These are phyloP conservation scores for Colletotrichum australisinense DNA, from an alignment of 2,329 filamentous ascomycete genomes.

Conservation along the genomic window DNA sequence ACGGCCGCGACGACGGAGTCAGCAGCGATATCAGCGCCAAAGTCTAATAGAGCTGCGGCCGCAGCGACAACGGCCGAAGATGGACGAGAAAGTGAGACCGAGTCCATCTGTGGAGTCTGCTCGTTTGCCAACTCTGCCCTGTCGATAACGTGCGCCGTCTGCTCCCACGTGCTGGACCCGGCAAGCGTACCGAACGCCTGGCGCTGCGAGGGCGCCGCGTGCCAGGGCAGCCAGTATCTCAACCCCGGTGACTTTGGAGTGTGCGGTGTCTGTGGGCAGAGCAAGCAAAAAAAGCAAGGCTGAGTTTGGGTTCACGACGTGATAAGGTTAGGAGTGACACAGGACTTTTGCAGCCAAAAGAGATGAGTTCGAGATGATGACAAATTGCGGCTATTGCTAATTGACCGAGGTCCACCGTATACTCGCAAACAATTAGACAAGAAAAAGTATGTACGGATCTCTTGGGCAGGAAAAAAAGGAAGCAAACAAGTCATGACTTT, in stretches of 20 bases:
- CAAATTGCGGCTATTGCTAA: not conserved
- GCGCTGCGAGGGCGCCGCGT: conserved; percentile 69
- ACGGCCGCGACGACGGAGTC: conserved; percentile 14
- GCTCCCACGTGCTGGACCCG: conserved; percentile 75
- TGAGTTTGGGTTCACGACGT: not conserved
- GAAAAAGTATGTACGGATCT: not conserved
- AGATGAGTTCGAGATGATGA: not conserved
- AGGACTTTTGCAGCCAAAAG: not conserved
- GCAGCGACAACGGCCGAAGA: not conserved
- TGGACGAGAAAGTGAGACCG: not conserved
- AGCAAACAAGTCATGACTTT: conserved; percentile 1
- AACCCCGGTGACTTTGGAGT: conserved; percentile 77
- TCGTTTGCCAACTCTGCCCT: conserved; percentile 70
- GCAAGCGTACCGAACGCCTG: conserved; percentile 68
- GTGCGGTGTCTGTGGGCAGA: conserved; percentile 76
- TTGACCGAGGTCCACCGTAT: not conserved
- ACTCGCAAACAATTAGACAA: not conserved
- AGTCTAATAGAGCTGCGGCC: not conserved
- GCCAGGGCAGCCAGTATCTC: conserved; percentile 67
- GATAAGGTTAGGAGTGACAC: conserved; percentile 10
- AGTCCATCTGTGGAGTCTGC: conserved; percentile 68
- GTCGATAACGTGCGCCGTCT: conserved; percentile 73
- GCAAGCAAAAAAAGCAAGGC: conserved; percentile 38
- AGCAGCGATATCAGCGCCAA: conserved; percentile 5
- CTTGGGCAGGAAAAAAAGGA: not conserved